A percentile compares a stretch with the other conserved stretches of the same genome.
Evolutionary conservation across 1,284 basidiomycete species (phyloP).

Genomic region (Hypsizygus ulmarius): DNA sequence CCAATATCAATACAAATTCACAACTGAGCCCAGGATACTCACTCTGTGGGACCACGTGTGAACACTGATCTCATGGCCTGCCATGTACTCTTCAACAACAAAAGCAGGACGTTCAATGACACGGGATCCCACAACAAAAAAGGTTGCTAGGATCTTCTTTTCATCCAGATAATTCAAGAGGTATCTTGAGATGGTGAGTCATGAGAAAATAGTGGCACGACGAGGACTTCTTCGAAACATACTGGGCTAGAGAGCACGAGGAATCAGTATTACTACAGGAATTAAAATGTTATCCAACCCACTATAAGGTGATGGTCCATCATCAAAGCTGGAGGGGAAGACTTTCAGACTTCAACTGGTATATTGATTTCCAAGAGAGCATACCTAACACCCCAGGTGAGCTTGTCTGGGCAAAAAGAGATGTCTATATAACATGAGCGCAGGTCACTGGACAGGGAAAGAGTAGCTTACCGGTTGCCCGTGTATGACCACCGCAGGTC

Average conservation of each 20-base stretch:
- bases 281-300: constrained; percentile 29
- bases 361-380: constrained; percentile 6
- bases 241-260: constrained; percentile 42
- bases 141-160: constrained; percentile 75
- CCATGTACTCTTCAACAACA: constrained; percentile 82
- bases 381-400: constrained; percentile 77
- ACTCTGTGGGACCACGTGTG: constrained; percentile 80
- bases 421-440: constrained; percentile 32
- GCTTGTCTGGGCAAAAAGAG: constrained; percentile 73
- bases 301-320: constrained; percentile 84
- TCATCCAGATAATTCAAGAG: constrained; percentile 69
- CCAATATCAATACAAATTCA: constrained; percentile 15
- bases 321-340: constrained; percentile 59
- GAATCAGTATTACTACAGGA: constrained; percentile 7
- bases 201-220: constrained; percentile 18
- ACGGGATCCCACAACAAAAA: constrained; percentile 92
- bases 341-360: background rate
- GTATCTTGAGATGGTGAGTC: constrained; percentile 37
- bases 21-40: constrained; percentile 5
- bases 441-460: background rate
- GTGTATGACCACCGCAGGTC: constrained; percentile 85
- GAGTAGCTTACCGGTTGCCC: constrained; percentile 38
- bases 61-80: constrained; percentile 76
- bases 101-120: constrained; percentile 78
- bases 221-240: constrained; percentile 12